Evolutionary conservation across 23 red algal species (phyloP), one percentile per base, ranked within the genome.

Genomic region (Gracilaria domingensis): DNA sequence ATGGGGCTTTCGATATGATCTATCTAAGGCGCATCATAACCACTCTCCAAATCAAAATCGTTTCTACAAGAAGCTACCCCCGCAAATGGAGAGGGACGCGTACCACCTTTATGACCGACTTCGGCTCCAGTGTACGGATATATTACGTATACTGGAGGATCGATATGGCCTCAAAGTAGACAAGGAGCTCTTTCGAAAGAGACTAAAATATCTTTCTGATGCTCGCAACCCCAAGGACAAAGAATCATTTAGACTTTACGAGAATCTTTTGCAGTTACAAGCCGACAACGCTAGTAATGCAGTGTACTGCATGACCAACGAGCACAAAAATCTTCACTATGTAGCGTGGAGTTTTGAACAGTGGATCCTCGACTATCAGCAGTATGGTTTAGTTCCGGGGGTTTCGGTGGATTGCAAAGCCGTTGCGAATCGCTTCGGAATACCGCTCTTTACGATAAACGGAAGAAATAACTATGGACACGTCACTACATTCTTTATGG

Each of bases 401-500:
- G 61, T 67, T 28, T 40, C 35, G 7, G 39, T 84, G 4, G 26
- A 84, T 20, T 66, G 81, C 60, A 84, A 84, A 70, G 44, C 79
- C 2, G 18, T 81, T 6, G 32, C n/a, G 55, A 84, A 84, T 66
- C 36, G 57, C 36, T 66, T 66, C 42, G 55, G 32, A 8, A 24
- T 67, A 17, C 57, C 55, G 17, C 59, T 84, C 5, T 1, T 84
- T 0, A 47, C 81, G 16, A 84, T 84, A 7, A 64, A 67, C 70
- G 81, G 26, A 0, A 37, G 81, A 45, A 18, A 53, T 18, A 81
- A 81, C 33, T 39, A 55, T 59, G 77, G 77, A 51, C 8, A 21
- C 21, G 48, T 81, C 11, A 39, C 25, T 49, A 81, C 50, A 7
- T 81, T 81, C 23, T 81, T 57, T 26, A 81, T 81, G 77, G 77